Evolutionary conservation across 768 basidiomycete species (phyloP).

Genomic region (Naematelia encephala): DNA sequence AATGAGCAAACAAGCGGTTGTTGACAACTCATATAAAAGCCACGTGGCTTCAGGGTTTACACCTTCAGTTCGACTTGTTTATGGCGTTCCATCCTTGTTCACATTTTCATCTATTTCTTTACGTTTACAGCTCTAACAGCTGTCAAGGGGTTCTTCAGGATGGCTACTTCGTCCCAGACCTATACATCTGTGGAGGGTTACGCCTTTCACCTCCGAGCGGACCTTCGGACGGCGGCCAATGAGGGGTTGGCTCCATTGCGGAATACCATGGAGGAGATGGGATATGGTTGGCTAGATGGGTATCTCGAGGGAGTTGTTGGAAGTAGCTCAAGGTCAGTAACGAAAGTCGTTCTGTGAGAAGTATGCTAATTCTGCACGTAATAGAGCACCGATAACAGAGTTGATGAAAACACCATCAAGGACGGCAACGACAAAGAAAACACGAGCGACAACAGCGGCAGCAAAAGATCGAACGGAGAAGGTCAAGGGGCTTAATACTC

Average conservation of each 20-base stretch:
- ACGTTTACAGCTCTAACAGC: not conserved
- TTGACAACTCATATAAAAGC: constrained; percentile 2
- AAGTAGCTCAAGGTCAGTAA: constrained; percentile 23
- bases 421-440: constrained; percentile 45
- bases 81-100: constrained; percentile 8
- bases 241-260: constrained; percentile 30
- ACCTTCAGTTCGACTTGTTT: constrained; percentile 4
- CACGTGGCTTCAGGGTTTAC: constrained; percentile 10
- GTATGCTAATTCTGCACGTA: not conserved
- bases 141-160: not conserved
- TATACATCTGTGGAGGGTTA: constrained; percentile 27
- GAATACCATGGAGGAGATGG: constrained; percentile 36
- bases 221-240: constrained; percentile 27
- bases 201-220: constrained; percentile 32
- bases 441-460: constrained; percentile 38
- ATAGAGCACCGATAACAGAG: constrained; percentile 36
- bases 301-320: constrained; percentile 42
- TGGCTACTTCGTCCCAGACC: not conserved
- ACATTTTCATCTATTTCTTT: constrained; percentile 1
- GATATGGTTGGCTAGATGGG: constrained; percentile 48
- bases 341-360: not conserved
- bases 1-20: not conserved
- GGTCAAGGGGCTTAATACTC: constrained; percentile 29
- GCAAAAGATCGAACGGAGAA: constrained; percentile 38
- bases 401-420: constrained; percentile 48